Conservation (phyloP, 192 early-diverging fungal genomes). For the Piromyces sp. region DNA sequence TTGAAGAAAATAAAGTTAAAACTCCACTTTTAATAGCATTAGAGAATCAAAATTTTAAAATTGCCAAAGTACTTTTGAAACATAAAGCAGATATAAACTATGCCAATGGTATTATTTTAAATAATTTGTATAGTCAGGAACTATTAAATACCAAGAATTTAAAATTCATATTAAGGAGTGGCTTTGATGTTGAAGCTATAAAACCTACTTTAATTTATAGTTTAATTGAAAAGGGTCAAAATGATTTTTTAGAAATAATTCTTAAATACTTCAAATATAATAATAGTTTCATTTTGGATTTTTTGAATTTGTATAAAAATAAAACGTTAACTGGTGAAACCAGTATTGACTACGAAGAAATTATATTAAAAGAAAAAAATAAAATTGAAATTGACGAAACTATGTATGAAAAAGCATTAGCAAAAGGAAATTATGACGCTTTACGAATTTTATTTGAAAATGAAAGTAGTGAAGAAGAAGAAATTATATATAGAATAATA, state of each 20-base stretch:
- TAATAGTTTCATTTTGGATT: background rate
- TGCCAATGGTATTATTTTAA: no score
- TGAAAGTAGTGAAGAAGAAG: background rate
- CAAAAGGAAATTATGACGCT: background rate
- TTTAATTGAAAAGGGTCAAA: background rate
- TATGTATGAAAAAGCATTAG: background rate
- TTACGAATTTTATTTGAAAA: background rate
- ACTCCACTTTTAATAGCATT: background rate
- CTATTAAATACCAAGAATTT: background rate
- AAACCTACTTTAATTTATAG: background rate
- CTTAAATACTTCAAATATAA: background rate
- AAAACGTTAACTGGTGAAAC: background rate
- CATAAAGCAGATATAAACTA: background rate
- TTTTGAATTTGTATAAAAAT: background rate
- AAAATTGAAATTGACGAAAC: background rate
- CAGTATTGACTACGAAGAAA: background rate
- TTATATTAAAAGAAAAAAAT: background rate
- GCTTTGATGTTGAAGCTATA: background rate
- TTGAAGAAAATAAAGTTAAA: background rate
- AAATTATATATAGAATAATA: background rate
- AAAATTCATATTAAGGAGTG: background rate
- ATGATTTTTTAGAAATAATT: background rate
- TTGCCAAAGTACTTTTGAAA: background rate
- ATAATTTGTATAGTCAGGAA: background rate
- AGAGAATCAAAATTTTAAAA: background rate